These are phyloP conservation scores for Escovopsis sp. DNA, from an alignment of 2,329 filamentous ascomycete genomes.

Conservation along the genomic window DNA sequence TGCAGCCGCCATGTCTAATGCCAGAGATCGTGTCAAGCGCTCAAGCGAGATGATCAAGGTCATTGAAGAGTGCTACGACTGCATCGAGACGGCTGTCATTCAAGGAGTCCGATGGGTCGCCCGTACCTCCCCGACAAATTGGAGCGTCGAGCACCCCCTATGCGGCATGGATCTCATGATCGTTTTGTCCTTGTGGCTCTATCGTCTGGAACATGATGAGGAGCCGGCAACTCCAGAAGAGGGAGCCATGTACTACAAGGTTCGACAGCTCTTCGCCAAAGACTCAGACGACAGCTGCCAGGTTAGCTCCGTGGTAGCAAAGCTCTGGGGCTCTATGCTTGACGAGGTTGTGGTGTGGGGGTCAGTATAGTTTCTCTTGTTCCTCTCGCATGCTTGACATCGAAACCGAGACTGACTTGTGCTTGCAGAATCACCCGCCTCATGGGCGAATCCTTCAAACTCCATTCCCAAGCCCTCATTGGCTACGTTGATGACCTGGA, in stretches of 20 bases:
- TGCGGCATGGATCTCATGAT: conserved; percentile 97
- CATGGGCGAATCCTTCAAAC: conserved; percentile 96
- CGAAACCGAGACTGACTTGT: conserved; percentile 8
- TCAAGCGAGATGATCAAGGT: conserved; percentile 97
- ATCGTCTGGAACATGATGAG: conserved; percentile 97
- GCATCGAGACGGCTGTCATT: conserved; percentile 86
- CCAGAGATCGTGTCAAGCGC: conserved; percentile 84
- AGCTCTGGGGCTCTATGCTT: conserved; percentile 94
- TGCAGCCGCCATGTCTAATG: conserved; percentile 88
- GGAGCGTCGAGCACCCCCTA: conserved; percentile 95
- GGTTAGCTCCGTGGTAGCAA: conserved; percentile 86
- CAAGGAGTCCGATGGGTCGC: conserved; percentile 97
- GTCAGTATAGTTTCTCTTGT: conserved; percentile 43
- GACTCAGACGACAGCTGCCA: conserved; percentile 77
- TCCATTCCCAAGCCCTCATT: conserved; percentile 85
- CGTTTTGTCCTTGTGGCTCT: conserved; percentile 93
- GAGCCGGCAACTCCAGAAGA: conserved; percentile 79
- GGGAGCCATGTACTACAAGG: conserved; percentile 79
- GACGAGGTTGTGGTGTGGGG: conserved; percentile 99
- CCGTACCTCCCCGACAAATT: conserved; percentile 94
- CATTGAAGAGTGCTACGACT: conserved; percentile 94
- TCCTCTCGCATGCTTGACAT: background rate
- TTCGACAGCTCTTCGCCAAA: conserved; percentile 80
- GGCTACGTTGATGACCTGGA: conserved; percentile 82
- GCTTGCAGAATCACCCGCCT: conserved; percentile 65